Percentiles rank a stretch among this genome's conserved stretches.
These are phyloP conservation scores for Umbelopsis isabellina DNA, from an alignment of 192 early-diverging fungal genomes.

Conservation along the genomic window DNA sequence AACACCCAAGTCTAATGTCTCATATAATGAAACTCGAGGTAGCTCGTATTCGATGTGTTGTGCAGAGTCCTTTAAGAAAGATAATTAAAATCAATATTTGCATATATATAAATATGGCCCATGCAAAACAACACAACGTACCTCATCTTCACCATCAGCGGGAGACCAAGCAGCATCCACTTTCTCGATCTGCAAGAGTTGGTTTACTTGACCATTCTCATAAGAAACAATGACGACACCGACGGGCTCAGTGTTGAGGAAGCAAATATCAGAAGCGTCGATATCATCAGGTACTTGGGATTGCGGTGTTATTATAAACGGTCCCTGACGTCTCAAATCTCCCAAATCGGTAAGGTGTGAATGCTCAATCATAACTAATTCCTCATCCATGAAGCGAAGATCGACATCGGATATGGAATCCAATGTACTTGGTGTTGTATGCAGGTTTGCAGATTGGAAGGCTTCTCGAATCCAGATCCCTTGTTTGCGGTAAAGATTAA, in stretches of 20 bases:
- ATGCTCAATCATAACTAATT: background rate
- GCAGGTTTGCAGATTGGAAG: background rate
- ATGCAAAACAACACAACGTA: background rate
- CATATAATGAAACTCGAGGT: slow-evolving; percentile 7
- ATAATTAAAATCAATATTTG: background rate
- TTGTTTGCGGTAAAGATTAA: slow-evolving; percentile 12
- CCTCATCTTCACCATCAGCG: background rate
- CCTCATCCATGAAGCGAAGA: slow-evolving; percentile 17
- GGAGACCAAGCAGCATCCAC: slow-evolving; percentile 33
- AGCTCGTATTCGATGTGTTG: background rate
- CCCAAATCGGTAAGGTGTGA: background rate
- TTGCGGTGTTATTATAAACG: slow-evolving; percentile 7
- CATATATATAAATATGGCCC: background rate
- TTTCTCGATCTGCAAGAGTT: slow-evolving; percentile 61
- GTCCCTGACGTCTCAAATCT: background rate
- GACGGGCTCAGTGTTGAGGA: slow-evolving; percentile 49
- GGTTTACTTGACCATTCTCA: slow-evolving; percentile 62
- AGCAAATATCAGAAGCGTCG: slow-evolving; percentile 49
- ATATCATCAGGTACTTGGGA: slow-evolving; percentile 38
- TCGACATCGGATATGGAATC: slow-evolving; percentile 12
- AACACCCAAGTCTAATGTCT: background rate
- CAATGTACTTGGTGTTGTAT: slow-evolving; percentile 2
- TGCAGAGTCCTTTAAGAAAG: background rate
- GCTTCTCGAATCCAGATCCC: slow-evolving; percentile 12
- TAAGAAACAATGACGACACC: slow-evolving; percentile 61